Evolutionary conservation across 805 yeast species (phyloP), one percentile per base, ranked within the genome.

Genomic region (Candida nemodendra): DNA sequence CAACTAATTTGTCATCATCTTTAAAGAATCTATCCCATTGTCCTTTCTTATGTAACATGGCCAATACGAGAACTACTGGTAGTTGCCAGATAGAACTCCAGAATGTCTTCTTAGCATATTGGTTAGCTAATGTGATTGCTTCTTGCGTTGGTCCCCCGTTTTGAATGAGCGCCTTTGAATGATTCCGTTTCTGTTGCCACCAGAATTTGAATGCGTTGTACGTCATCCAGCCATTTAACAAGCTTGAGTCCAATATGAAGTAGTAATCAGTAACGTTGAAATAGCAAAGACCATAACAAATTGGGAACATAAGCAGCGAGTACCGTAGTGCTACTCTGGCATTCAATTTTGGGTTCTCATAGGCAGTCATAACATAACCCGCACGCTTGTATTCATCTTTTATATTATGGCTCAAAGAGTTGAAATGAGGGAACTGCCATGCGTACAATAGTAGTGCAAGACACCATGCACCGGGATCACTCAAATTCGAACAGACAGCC

Each of bases 341-440:
- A 58, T 93, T 93, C 34, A 93, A 66, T 41, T 76, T 77, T 2
- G 99, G 99, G 54, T 91, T 86, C 45, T 81, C 90, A 67, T 85
- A 90, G 0, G 96, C 95, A 0, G 97, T 76, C 99, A 93, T 93
- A n/a, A 88, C 89, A 62, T 93, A 93, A 0, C 99, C 99, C 0
- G 99, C 99, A 32, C 73, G 71, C 52, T 84, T 81, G 59, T 93
- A 93, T 57, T 93, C 97, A 38, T 80, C 81, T 34, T 89, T 82
- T 42, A 93, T 81, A 50, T 83, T 83, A 63, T 90, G 96, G 36
- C 95, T 82, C 32, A 93, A 73, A 0, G 97, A 78, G 65, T 91
- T 93, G 69, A 93, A 93, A 61, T 93, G 99, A 2, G 99, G 99
- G 62, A 93, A 93, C 62, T 93, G 99, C 99, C 99, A 93, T 5